Base-by-base conservation (phyloP, 2,329 filamentous ascomycete species). In the Epicoccum sorghinum region DNA sequence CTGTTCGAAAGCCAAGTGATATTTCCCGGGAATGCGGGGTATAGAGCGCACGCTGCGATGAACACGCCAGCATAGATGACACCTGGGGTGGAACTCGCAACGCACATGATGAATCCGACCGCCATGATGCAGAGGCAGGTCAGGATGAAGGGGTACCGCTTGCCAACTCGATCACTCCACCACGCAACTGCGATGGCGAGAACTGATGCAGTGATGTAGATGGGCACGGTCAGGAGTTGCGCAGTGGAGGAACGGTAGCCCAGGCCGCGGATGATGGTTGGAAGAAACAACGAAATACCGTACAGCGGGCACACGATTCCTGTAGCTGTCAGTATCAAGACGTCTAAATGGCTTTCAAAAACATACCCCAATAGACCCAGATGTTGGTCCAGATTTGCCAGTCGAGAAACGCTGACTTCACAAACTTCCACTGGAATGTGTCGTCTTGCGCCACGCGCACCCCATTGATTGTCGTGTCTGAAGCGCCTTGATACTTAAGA, bases 391-490 rank as follows among this genome's bases (percentile, higher is more conserved):
- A 81, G 30, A 80, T 75, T 59, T 81, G 78, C 78, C 78, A 80
- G 52, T 81, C 79, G 13, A 71, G 60, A 42, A 81, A 77, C 1
- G 78, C 77, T 30, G 69, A 67, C 38, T 82, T 74, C 30, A 79
- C 75, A 54, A 68, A 68, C 1, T 67, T 74, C 89, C 89, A 92
- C 13, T 78, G 82, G 65, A 93, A 92, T 0, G 76, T 71, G 62
- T 93, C 89, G 44, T 87, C 79, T 7, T 86, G 83, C 0, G 85
- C 89, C 0, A 88, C 87, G 60, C 90, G 87, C 52, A 83, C 84
- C 55, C 90, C 87, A 1, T 81, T 79, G 5, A 84, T 82, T 0
- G 80, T 79, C 75, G 72, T 55, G 7, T 65, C 47, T 60, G 78
- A 78, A 67, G 73, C 77, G 2, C 65, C 65, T 30, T 72, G 70